Conservation (phyloP, 495 filamentous ascomycete species). For the Tirmania nivea region DNA sequence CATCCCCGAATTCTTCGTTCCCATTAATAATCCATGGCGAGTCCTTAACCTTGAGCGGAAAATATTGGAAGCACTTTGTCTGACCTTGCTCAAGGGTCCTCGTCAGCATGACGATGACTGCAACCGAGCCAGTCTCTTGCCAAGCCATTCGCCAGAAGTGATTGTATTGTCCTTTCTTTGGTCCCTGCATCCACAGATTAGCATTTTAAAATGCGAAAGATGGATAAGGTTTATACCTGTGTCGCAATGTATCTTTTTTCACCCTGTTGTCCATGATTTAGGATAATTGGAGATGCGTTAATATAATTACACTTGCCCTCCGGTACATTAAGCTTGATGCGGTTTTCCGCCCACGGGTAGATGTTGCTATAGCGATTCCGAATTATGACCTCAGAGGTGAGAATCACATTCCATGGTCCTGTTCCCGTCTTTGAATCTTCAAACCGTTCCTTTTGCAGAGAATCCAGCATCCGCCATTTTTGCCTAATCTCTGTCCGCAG, state of each 20-base stretch:
- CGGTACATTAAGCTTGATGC: constrained; percentile 63
- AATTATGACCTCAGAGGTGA: not conserved
- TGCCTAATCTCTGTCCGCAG: constrained; percentile 10
- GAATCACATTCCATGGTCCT: constrained; percentile 13
- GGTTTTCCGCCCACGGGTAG: constrained; percentile 65
- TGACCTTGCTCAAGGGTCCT: constrained; percentile 60
- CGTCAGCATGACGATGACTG: constrained; percentile 89
- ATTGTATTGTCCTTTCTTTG: constrained; percentile 44
- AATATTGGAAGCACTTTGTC: constrained; percentile 88
- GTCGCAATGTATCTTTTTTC: constrained; percentile 43
- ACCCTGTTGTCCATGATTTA: constrained; percentile 34
- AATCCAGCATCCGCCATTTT: constrained; percentile 14
- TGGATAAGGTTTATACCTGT: constrained; percentile 28
- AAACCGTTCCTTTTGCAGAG: constrained; percentile 15
- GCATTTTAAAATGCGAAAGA: constrained; percentile 30
- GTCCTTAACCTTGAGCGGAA: constrained; percentile 38
- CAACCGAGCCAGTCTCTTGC: constrained; percentile 55
- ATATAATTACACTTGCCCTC: constrained; percentile 73
- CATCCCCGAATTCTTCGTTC: constrained; percentile 38
- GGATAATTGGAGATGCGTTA: constrained; percentile 74
- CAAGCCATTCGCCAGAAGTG: constrained; percentile 96
- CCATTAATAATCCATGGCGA: constrained; percentile 33
- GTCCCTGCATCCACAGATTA: constrained; percentile 39
- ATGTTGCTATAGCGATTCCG: constrained; percentile 62
- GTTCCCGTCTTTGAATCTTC: constrained; percentile 14